Evolutionary conservation across 768 basidiomycete species (phyloP).

Genomic region (Clitopilus passeckerianus): DNA sequence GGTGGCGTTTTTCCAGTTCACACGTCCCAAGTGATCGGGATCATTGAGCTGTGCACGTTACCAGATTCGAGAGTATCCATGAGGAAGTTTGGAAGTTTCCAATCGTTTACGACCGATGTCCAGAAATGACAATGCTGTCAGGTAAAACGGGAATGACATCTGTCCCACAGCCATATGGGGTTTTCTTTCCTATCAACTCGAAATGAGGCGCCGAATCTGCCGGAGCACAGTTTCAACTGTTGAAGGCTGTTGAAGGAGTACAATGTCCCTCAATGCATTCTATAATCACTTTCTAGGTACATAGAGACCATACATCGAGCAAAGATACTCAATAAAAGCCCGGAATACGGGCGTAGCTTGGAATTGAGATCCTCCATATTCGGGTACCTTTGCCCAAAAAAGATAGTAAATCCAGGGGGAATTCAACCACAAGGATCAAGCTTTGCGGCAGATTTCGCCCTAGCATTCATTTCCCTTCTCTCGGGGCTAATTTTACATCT

Average conservation of each 20-base stretch:
- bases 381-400: not conserved
- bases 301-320: not conserved
- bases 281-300: not conserved
- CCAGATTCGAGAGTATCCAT: slow-evolving; percentile 12
- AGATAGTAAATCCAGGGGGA: slow-evolving; percentile 11
- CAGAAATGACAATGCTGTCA: slow-evolving; percentile 18
- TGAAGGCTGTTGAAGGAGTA: not conserved
- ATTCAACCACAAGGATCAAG: slow-evolving; percentile 7
- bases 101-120: slow-evolving; percentile 12
- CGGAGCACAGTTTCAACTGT: slow-evolving; percentile 5
- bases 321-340: not conserved
- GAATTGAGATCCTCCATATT: not conserved
- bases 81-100: slow-evolving; percentile 18
- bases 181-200: slow-evolving; percentile 5
- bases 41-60: slow-evolving; percentile 16
- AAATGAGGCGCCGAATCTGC: slow-evolving; percentile 15
- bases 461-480: slow-evolving; percentile 5
- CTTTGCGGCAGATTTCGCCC: not conserved
- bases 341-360: not conserved
- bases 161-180: slow-evolving; percentile 10
- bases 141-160: slow-evolving; percentile 9
- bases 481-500: slow-evolving; percentile 8
- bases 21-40: slow-evolving; percentile 17
- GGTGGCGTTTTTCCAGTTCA: slow-evolving; percentile 17
- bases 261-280: not conserved